A percentile compares a stretch with the other conserved stretches of the same genome.
These are phyloP conservation scores for Cyclotella sp. DNA, from an alignment of 108 stramenopile genomes.

Conservation along the genomic window DNA sequence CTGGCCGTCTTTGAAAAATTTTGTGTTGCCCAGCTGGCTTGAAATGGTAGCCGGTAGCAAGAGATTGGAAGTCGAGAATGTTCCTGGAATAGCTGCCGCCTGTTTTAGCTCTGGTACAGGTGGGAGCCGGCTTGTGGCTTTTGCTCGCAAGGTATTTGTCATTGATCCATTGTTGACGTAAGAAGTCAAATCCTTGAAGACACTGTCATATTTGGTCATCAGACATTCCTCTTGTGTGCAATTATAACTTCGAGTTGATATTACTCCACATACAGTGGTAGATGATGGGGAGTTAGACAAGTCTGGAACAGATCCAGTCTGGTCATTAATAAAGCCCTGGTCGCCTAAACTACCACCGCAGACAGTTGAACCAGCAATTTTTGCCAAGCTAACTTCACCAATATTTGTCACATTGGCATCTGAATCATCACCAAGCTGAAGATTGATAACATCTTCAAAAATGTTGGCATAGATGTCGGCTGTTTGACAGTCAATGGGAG, in stretches of 20 bases:
- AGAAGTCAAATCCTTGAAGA: constrained; percentile 11
- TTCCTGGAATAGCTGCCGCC: constrained; percentile 1
- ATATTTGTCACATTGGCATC: constrained; percentile 38
- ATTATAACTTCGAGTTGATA: constrained; percentile 28
- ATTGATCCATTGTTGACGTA: constrained; percentile 28
- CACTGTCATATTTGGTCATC: neutral
- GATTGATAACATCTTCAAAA: constrained; percentile 40
- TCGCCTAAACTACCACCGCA: constrained; percentile 43
- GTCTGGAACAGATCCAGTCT: constrained; percentile 36
- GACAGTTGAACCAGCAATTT: constrained; percentile 30
- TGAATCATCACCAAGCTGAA: constrained; percentile 15
- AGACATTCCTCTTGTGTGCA: constrained; percentile 45
- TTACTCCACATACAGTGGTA: constrained; percentile 31
- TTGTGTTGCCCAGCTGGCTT: constrained; percentile 18
- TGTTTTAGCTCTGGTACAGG: constrained; percentile 44
- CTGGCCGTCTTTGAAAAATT: constrained; percentile 23
- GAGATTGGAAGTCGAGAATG: constrained; percentile 21
- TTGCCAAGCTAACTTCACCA: constrained; percentile 33
- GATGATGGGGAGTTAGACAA: constrained; percentile 11
- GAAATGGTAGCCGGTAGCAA: constrained; percentile 36
- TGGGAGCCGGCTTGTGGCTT: constrained; percentile 28
- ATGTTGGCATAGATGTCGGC: constrained; percentile 53
- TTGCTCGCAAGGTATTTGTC: constrained; percentile 4
- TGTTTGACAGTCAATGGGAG: constrained; percentile 46
- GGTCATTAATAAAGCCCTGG: constrained; percentile 40